These are phyloP conservation scores for Termitomyces bulborhizus DNA, from an alignment of 768 basidiomycete genomes.

Conservation along the genomic window DNA sequence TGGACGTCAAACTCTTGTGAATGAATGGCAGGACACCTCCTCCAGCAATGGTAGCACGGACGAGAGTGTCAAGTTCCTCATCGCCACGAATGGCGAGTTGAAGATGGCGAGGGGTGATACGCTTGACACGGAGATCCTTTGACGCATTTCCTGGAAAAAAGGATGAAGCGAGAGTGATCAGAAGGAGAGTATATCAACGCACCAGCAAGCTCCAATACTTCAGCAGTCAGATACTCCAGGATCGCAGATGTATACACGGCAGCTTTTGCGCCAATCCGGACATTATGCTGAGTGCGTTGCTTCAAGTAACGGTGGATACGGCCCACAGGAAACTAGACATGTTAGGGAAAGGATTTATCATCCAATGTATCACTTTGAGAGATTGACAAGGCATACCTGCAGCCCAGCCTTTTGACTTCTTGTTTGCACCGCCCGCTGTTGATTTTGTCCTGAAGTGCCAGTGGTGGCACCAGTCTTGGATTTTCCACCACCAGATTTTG, in stretches of 20 bases:
- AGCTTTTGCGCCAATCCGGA: conserved; percentile 95
- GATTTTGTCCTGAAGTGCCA: conserved; percentile 22
- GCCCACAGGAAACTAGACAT: conserved; percentile 84
- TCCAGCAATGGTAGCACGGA: conserved; percentile 90
- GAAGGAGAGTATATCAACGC: conserved; percentile 19
- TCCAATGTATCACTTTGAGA: background rate
- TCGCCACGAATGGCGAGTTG: conserved; percentile 96
- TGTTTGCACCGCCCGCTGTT: conserved; percentile 47
- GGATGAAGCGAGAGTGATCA: background rate
- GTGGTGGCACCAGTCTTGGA: conserved; percentile 43
- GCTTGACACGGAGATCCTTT: conserved; percentile 94
- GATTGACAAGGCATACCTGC: conserved; percentile 45
- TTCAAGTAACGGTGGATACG: conserved; percentile 97
- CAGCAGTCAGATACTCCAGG: conserved; percentile 93
- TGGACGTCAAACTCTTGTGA: conserved; percentile 71
- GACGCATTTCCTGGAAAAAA: conserved; percentile 77
- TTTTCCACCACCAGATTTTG: conserved; percentile 59
- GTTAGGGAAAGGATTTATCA: background rate
- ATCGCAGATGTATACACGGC: conserved; percentile 97
- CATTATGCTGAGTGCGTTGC: conserved; percentile 86
- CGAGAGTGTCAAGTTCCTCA: conserved; percentile 94
- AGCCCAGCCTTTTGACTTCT: conserved; percentile 83
- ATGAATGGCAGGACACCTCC: conserved; percentile 87
- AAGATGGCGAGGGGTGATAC: conserved; percentile 93
- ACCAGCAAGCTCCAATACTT: conserved; percentile 95